Conservation (phyloP, 129 eudicot genomes). For the Pseudognaphalium luteoalbum region DNA sequence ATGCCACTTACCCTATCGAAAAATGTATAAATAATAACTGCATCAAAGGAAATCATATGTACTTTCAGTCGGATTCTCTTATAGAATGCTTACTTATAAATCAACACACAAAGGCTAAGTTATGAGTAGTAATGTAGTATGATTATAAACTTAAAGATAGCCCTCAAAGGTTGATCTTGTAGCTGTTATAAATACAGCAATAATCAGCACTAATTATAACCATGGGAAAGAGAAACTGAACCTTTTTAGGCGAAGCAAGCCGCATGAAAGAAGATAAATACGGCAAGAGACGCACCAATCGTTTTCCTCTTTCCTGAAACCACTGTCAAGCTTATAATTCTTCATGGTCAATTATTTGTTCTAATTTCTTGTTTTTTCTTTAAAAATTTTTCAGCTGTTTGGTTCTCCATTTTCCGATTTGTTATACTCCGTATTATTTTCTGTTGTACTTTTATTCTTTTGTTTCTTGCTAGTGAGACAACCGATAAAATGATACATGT, state of each 20-base stretch:
- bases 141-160: too few species aligned
- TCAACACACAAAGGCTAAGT: too few species aligned
- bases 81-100: too few species aligned
- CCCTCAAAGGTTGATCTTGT: too few species aligned
- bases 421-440: neutral
- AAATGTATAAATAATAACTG: too few species aligned
- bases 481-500: neutral
- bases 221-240: neutral
- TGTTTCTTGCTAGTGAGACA: slow-evolving; percentile 5
- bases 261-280: slow-evolving; percentile 31
- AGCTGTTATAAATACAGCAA: too few species aligned
- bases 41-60: too few species aligned
- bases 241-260: slow-evolving; percentile 33
- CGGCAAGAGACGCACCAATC: neutral
- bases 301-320: slow-evolving; percentile 21
- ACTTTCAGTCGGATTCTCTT: too few species aligned
- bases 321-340: slow-evolving; percentile 4
- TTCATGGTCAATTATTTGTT: neutral
- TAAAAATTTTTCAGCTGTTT: neutral
- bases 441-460: neutral
- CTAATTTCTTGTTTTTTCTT: neutral
- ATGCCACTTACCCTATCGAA: too few species aligned
- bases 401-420: neutral
- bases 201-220: neutral
- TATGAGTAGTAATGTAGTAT: too few species aligned